Conservation (phyloP, 1,139 yeast genomes). For the Geotrichum bryndzae region DNA sequence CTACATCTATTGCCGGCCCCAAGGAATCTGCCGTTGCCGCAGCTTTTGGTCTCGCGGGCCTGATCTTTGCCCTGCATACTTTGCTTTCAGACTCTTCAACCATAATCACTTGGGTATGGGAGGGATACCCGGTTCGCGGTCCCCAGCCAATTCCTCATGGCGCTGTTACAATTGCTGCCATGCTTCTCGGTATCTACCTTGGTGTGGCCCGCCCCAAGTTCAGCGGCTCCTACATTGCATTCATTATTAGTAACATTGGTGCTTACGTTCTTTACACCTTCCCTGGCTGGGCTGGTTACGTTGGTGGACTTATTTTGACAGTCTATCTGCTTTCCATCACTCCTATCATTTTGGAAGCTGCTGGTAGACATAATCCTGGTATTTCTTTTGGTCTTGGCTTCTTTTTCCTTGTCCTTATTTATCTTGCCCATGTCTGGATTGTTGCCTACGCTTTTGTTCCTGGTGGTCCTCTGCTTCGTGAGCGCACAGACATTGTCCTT, state of each 20-base stretch:
- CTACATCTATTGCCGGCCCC: conserved; percentile 26
- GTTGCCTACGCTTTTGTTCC: conserved; percentile 99
- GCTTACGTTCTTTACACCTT: conserved; percentile 46
- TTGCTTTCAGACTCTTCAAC: conserved; percentile 80
- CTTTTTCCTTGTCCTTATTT: conserved; percentile 49
- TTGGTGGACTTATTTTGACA: conserved; percentile 66
- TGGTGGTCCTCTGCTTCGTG: conserved; percentile 80
- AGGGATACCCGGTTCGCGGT: conserved; percentile 81
- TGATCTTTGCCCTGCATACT: conserved; percentile 66
- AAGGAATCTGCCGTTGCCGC: conserved; percentile 41
- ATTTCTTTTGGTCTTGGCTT: conserved; percentile 50
- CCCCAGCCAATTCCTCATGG: conserved; percentile 92
- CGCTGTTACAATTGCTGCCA: conserved; percentile 53
- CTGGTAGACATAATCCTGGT: conserved; percentile 56
- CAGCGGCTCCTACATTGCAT: conserved; percentile 25
- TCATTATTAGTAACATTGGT: conserved; percentile 33
- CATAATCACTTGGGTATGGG: conserved; percentile 87
- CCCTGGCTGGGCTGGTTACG: conserved; percentile 76
- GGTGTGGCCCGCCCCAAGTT: conserved; percentile 36
- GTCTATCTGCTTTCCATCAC: conserved; percentile 56
- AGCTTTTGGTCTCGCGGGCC: conserved; percentile 70
- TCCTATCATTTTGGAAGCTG: conserved; percentile 57
- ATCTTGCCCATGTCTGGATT: conserved; percentile 88
- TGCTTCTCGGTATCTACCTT: conserved; percentile 52
- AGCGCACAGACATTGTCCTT: conserved; percentile 73